Evolutionary conservation across 2,329 filamentous ascomycete genomes (phyloP), one percentile per base, ranked within the genome.

Genomic region (Dothistroma septosporum): DNA sequence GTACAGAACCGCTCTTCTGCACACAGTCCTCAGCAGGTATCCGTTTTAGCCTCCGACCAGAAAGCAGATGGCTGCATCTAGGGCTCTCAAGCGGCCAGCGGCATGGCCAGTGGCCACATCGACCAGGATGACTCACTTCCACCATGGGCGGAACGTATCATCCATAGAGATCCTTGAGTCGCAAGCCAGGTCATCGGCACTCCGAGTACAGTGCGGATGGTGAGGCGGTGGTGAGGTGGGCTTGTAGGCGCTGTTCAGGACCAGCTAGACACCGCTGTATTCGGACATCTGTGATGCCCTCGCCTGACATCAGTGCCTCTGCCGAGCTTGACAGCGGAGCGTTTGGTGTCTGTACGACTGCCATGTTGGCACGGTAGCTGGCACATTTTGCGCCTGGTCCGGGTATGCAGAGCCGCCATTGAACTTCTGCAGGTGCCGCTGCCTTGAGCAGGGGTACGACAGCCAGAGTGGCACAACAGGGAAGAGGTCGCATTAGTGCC

Each of bases 31-130:
- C 53, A 55, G 53, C 53, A 55, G 35, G 21, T 58, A 44, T 55
- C 35, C 47, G 62, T 57, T 61, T 62, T 57, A 60, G 58, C 48
- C 56, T 57, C 62, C 28, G 49, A 58, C 61, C 32, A 33, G 46
- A 60, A 53, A 63, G 58, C 57, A 59, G 47, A 57, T 53, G 55
- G 59, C 64, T 62, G 64, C 61, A 60, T 62, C 24, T 37, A 41
- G 57, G 53, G 44, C 48, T 47, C 54, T 60, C 53, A 55, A 47
- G 57, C 60, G 57, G 53, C 47, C 41, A 55, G 24, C 49, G 49
- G 50, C 46, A 55, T 16, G 53, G 21, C 32, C n/a, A 19, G 44
- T 16, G 53, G 21, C 32, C n/a, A 19, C 32, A 55, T n/a, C n/a
- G 41, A 44, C 41, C 41, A 44, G 41, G 14, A 44, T n/a, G 3